Base-by-base conservation (phyloP, 108 stramenopile species). In the Cyclotella atomus region DNA sequence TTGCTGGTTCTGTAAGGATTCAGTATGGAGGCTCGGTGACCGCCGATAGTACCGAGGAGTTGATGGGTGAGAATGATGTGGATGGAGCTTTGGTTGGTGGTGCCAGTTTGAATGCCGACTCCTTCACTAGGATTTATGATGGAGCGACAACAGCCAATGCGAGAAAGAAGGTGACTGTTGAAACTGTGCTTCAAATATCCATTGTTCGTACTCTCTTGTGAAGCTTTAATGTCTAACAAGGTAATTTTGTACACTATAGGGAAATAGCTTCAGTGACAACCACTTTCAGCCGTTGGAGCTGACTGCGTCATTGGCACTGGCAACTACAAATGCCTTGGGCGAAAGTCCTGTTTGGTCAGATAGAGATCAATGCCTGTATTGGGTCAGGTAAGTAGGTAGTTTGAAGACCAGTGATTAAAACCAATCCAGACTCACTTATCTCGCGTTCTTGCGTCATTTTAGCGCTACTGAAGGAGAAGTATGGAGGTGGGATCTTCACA, bases 1-100 rank as follows among this genome's bases (percentile, higher is more conserved):
- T 71, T 15, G 83, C 83, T 4, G 19, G 70, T 2, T 12, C 62
- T 7, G 73, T 81, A 19, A 55, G 83, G 25, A 84, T 89, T 35
- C 84, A 85, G 44, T 90, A 93, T 75, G 89, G 91, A 21, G 91
- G 91, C 35, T 72, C 59, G 54, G 91, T 89, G 21, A 83, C 75
- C 14, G 87, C 91, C 19, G 86, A 85, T 25, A 83, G 55, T 46
- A 70, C 76, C 30, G 75, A 74, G 12, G 82, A 77, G 1, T 56
- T 90, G 19, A 87, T 87, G 81, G 27, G 74, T 14, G 68, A 77
- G 72, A 73, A 75, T 19, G 91, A 93, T 54, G 78, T 93, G 28
- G 87, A 93, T 71, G 91, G 91, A 0, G 87, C 77, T 0, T 50
- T 93, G 38, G 91, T 90, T 2, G 89, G 89, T 29, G 89, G 89